Conservation (phyloP, 179 eudicot species). For the Camellia oleifera region DNA sequence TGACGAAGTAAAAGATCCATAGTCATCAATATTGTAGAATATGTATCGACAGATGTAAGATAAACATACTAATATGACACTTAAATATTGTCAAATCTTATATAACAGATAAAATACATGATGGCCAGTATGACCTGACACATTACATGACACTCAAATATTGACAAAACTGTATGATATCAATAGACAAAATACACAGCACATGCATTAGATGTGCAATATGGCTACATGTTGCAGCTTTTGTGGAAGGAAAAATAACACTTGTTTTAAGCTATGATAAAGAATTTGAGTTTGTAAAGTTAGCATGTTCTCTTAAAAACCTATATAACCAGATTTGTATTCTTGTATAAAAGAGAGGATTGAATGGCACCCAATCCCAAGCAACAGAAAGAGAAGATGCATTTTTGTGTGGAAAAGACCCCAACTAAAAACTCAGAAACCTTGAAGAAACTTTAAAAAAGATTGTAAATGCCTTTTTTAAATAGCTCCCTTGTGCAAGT, state of each 20-base stretch:
- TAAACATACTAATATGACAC: not conserved
- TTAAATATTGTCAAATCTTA: no score
- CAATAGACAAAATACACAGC: not conserved
- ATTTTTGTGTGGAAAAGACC: not conserved
- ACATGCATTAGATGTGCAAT: not conserved
- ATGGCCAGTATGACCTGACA: no score
- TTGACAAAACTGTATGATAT: not conserved
- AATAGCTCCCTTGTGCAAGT: not conserved
- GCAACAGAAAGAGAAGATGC: not conserved
- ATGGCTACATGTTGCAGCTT: not conserved
- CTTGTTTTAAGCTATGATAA: not conserved
- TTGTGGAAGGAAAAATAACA: not conserved
- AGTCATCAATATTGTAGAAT: not conserved
- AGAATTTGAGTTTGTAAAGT: not conserved
- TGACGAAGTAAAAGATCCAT: not conserved
- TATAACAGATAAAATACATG: no score
- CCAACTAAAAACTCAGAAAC: not conserved
- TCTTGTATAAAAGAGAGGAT: not conserved
- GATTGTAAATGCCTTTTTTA: not conserved
- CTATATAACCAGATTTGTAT: not conserved
- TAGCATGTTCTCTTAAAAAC: not conserved
- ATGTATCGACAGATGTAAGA: not conserved
- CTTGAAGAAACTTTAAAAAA: not conserved
- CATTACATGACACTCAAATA: conserved; percentile 2
- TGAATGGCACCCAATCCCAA: no score